These are phyloP conservation scores for Talaromyces funiculosus DNA, from an alignment of 2,329 filamentous ascomycete genomes.

Conservation along the genomic window DNA sequence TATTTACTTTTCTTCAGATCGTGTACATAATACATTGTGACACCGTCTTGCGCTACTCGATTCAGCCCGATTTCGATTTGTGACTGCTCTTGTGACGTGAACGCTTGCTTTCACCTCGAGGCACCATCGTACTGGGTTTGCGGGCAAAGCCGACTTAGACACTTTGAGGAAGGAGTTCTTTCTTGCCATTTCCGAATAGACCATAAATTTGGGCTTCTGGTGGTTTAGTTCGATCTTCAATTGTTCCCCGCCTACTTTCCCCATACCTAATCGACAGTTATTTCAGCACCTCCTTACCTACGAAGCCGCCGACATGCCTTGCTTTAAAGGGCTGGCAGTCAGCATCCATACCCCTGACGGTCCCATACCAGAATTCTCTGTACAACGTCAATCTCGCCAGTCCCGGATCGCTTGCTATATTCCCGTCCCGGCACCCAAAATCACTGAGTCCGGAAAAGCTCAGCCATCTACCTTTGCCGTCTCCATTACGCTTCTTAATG, in stretches of 20 bases:
- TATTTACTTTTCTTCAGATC: neutral
- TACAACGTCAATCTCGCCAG: conserved; percentile 86
- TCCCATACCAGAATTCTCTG: conserved; percentile 84
- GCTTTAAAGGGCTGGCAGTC: conserved; percentile 98
- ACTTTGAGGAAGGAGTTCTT: neutral
- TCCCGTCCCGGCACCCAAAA: conserved; percentile 80
- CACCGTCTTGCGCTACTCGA: neutral
- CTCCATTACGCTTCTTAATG: conserved; percentile 90
- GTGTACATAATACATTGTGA: neutral
- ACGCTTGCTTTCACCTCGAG: neutral
- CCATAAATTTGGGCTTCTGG: neutral
- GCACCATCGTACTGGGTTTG: neutral
- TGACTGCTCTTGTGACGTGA: neutral
- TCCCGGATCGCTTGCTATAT: conserved; percentile 97
- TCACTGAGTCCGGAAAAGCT: conserved; percentile 67
- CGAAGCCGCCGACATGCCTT: conserved; percentile 61
- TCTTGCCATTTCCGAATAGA: neutral
- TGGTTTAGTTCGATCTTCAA: neutral
- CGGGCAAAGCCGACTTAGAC: neutral
- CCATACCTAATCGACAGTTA: neutral
- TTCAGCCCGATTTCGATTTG: neutral
- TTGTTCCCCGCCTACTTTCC: neutral
- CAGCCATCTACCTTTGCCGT: conserved; percentile 97
- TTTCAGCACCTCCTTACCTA: neutral
- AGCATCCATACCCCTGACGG: conserved; percentile 81